These are phyloP conservation scores for Penicillium corylophilum DNA, from an alignment of 2,329 filamentous ascomycete genomes.

Conservation along the genomic window DNA sequence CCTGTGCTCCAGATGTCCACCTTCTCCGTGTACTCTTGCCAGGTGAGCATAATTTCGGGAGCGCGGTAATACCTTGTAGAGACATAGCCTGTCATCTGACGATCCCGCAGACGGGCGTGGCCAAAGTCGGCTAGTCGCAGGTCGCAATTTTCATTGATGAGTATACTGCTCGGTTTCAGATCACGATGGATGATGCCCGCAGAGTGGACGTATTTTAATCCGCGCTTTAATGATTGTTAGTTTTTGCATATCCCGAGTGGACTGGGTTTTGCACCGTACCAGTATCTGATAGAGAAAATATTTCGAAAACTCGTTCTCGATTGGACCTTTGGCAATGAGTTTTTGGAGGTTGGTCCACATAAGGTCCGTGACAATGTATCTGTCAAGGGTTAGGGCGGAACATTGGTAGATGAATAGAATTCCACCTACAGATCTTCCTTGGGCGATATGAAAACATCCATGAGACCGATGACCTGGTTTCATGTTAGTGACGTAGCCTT, in stretches of 20 bases:
- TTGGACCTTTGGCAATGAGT: slow-evolving; percentile 83
- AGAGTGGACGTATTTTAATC: slow-evolving; percentile 97
- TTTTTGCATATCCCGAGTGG: slow-evolving; percentile 2
- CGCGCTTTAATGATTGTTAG: slow-evolving; percentile 62
- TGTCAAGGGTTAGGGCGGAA: slow-evolving; percentile 38
- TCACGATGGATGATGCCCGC: slow-evolving; percentile 96
- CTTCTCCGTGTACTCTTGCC: slow-evolving; percentile 98
- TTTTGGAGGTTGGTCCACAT: slow-evolving; percentile 94
- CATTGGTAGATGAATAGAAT: background rate
- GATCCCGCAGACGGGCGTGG: slow-evolving; percentile 82
- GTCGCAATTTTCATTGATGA: slow-evolving; percentile 64
- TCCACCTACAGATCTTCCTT: slow-evolving; percentile 86
- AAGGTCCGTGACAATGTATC: slow-evolving; percentile 96
- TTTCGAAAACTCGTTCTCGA: slow-evolving; percentile 98
- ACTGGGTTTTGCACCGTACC: slow-evolving; percentile 55
- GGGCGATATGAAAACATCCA: slow-evolving; percentile 98
- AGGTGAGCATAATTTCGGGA: slow-evolving; percentile 97
- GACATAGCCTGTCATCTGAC: slow-evolving; percentile 98
- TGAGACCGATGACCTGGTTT: slow-evolving; percentile 82
- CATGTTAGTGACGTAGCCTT: slow-evolving; percentile 18
- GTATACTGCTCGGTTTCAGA: slow-evolving; percentile 95
- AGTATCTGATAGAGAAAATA: slow-evolving; percentile 99
- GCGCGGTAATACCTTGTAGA: slow-evolving; percentile 97
- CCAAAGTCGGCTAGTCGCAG: slow-evolving; percentile 99
- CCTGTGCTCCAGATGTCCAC: slow-evolving; percentile 99